These are phyloP conservation scores for Torulaspora quercuum DNA, from an alignment of 805 yeast species.

Conservation along the genomic window DNA sequence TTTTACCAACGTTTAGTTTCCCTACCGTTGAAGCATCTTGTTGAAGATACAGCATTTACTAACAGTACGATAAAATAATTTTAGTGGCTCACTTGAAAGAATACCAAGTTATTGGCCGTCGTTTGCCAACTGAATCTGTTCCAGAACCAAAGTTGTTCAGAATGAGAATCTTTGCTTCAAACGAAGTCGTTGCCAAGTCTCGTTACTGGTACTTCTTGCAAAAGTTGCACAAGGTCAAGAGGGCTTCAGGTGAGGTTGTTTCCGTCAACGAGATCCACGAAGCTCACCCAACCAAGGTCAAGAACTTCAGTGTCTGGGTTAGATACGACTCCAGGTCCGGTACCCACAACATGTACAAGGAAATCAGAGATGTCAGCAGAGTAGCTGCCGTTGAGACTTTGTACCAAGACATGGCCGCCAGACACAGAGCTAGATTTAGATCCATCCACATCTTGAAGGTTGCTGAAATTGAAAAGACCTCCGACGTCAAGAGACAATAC, in stretches of 20 bases:
- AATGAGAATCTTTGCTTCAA: slow-evolving; percentile 99
- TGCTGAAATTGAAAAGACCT: slow-evolving; percentile 96
- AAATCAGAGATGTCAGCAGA: slow-evolving; percentile 99
- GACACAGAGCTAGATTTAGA: slow-evolving; percentile 99
- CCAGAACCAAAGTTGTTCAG: slow-evolving; percentile 99
- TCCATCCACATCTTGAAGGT: slow-evolving; percentile 98
- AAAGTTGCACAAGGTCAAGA: slow-evolving; percentile 98
- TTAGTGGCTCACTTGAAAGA: slow-evolving; percentile 95
- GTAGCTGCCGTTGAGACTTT: slow-evolving; percentile 97
- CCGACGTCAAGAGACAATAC: slow-evolving; percentile 99
- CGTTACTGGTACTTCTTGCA: slow-evolving; percentile 99
- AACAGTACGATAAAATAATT: slow-evolving; percentile 3
- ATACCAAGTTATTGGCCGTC: slow-evolving; percentile 99
- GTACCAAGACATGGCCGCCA: slow-evolving; percentile 99
- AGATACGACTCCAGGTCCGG: slow-evolving; percentile 99
- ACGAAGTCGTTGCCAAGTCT: slow-evolving; percentile 98
- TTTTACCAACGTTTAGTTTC: too few species aligned
- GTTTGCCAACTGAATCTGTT: slow-evolving; percentile 97
- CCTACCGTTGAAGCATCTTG: too few species aligned
- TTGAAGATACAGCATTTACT: slow-evolving; percentile 1
- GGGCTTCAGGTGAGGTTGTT: slow-evolving; percentile 99
- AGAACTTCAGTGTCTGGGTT: slow-evolving; percentile 99
- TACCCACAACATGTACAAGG: slow-evolving; percentile 99
- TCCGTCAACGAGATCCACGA: slow-evolving; percentile 88
- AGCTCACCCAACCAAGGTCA: slow-evolving; percentile 97